phyloP scores from a whole-genome alignment of 305 asterid genomes.

The Fraxinus greggii region DNA sequence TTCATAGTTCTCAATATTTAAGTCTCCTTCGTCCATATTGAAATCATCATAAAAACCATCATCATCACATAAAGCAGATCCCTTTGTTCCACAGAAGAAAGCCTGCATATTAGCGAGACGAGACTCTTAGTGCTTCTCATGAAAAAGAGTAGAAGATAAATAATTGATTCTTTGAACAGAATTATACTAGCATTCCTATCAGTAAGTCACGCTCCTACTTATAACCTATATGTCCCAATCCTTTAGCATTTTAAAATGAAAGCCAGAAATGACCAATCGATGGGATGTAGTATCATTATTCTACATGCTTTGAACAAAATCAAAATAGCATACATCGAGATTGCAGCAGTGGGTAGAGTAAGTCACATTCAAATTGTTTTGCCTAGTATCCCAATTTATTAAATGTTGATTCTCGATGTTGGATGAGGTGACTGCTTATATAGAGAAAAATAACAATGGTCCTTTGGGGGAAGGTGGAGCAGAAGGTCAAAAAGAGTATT shows the following conservation, averaged over 20 bases:
- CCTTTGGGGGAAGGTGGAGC: not conserved
- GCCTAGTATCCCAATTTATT: not conserved
- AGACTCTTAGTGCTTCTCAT: constrained; percentile 7
- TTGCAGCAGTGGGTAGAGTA: not conserved
- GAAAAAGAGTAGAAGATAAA: not conserved
- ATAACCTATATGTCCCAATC: not conserved
- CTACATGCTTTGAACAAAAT: not conserved
- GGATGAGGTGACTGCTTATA: not conserved
- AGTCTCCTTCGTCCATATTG: constrained; percentile 70
- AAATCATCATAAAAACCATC: constrained; percentile 57
- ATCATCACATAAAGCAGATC: constrained; percentile 36
- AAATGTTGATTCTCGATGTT: not conserved
- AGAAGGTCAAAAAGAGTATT: not conserved
- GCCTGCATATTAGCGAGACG: constrained; percentile 37
- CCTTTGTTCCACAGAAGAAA: constrained; percentile 44
- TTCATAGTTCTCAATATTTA: constrained; percentile 64
- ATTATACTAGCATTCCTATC: not conserved
- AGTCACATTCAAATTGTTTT: not conserved
- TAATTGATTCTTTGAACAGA: not conserved
- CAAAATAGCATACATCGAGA: not conserved
- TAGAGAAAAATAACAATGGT: not conserved
- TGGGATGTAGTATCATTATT: not conserved
- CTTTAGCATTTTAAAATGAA: not conserved
- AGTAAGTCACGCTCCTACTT: not conserved
- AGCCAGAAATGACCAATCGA: not conserved